A percentile compares a stretch with the other conserved stretches of the same genome.
Evolutionary conservation across 1,284 basidiomycete species (phyloP).

Genomic region (Athelia sp.): DNA sequence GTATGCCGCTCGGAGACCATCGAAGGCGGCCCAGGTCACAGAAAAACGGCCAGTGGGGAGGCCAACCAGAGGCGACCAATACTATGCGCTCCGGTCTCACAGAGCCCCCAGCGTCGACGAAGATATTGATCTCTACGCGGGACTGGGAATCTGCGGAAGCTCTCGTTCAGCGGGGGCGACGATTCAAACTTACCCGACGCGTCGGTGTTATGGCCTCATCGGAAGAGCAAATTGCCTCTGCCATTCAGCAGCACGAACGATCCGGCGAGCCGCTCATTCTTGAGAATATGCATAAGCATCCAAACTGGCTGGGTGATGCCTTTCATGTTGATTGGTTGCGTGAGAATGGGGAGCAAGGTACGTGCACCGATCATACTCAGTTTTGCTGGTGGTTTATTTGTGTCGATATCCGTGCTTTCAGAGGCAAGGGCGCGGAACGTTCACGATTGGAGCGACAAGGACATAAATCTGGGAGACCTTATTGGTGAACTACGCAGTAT

Average conservation of each 20-base stretch:
- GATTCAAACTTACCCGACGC: too few species aligned
- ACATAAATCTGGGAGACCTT: slow-evolving; percentile 40
- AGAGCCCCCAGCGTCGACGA: too few species aligned
- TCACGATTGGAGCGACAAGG: slow-evolving; percentile 39
- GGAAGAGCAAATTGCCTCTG: too few species aligned
- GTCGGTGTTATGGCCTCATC: too few species aligned
- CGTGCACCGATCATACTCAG: background rate
- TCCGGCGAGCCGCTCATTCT: slow-evolving; percentile 58
- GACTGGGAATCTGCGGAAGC: too few species aligned
- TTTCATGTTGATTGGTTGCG: slow-evolving; percentile 57
- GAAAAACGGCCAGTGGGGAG: too few species aligned
- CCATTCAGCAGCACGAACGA: slow-evolving; percentile 41
- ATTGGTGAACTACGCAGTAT: slow-evolving; percentile 34
- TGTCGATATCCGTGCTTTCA: slow-evolving; percentile 20
- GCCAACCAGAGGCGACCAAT: too few species aligned
- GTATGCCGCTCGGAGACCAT: too few species aligned
- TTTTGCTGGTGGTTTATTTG: background rate
- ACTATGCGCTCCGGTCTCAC: too few species aligned
- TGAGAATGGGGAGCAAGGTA: slow-evolving; percentile 31
- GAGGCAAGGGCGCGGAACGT: slow-evolving; percentile 54
- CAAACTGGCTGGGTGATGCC: slow-evolving; percentile 44
- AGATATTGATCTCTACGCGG: too few species aligned
- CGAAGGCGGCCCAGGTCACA: too few species aligned
- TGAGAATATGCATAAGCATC: slow-evolving; percentile 48
- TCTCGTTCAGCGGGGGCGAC: too few species aligned